Evolutionary conservation across 73 alveolate species (phyloP), one percentile per base, ranked within the genome.

Genomic region (Diophrys appendiculata): DNA sequence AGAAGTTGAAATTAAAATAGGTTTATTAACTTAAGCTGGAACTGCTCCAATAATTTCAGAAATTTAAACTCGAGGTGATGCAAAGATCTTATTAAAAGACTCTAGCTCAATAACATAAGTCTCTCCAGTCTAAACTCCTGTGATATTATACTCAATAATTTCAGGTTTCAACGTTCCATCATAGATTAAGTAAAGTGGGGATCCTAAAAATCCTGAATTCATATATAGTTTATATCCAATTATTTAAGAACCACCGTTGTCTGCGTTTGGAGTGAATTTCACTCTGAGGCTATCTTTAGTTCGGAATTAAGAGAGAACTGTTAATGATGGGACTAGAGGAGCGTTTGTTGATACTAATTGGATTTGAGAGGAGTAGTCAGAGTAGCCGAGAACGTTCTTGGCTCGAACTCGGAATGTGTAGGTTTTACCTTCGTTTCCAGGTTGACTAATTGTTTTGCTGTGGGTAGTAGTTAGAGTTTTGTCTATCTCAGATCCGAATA

Each of bases 321-420:
- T 25, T n/a, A n/a, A n/a, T n/a, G n/a, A n/a, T 0, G 95, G 97
- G 26, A 65, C n/a, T 2, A 11, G 29, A 24, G 97, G 97, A 5
- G 88, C 86, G 65, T 83, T 81, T 28, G 89, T 85, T 29, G 91
- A 91, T 68, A 83, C 77, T 3, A 89, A 78, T 14, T 69, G 55
- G 56, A 88, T 77, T 33, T 77, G 93, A 33, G 69, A 78, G 2
- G 82, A 65, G 68, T 83, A 89, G 14, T 29, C 91, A 0, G 93
- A 90, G 2, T 53, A 52, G 0, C 95, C 97, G 5, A 91, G 78
- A 24, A 24, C 29, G 78, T 91, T 91, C 73, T 60, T 54, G 18
- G 95, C 95, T 2, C 84, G 82, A 26, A 91, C 90, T 74, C 73
- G 87, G 68, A 91, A 91, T 33, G 87, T 88, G 72, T 71, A 83